Percentiles rank a stretch among this genome's conserved stretches.
These are phyloP conservation scores for Scleromitrula shiraiana DNA, from an alignment of 2,329 filamentous ascomycete species.

Conservation along the genomic window DNA sequence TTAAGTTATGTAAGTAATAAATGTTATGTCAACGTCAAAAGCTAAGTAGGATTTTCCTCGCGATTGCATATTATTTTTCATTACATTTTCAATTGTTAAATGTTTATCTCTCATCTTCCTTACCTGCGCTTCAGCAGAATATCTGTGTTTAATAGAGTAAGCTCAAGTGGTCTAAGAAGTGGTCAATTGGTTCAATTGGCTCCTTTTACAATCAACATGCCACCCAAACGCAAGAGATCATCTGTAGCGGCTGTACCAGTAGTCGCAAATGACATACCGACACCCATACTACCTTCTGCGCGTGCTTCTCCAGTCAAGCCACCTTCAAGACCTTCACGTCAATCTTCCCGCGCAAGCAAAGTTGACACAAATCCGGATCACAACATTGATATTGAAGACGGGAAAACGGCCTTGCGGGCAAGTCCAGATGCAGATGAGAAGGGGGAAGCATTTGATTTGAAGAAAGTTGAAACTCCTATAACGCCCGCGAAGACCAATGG, in stretches of 20 bases:
- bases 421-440: slow-evolving; percentile 27
- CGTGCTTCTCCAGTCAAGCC: slow-evolving; percentile 4
- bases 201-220: slow-evolving; percentile 14
- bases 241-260: slow-evolving; percentile 7
- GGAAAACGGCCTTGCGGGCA: slow-evolving; percentile 25
- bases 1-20: not conserved
- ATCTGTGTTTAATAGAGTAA: not conserved
- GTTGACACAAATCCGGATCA: slow-evolving; percentile 27
- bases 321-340: slow-evolving; percentile 15
- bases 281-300: slow-evolving; percentile 11
- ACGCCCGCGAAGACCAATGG: slow-evolving; percentile 10
- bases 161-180: not conserved
- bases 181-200: not conserved
- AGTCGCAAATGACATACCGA: not conserved
- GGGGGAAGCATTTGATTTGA: slow-evolving; percentile 22
- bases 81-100: not conserved
- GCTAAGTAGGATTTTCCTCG: no score
- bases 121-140: slow-evolving; percentile 2
- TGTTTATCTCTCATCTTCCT: not conserved
- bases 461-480: slow-evolving; percentile 10
- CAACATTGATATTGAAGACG: slow-evolving; percentile 27
- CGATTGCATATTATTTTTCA: not conserved
- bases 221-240: slow-evolving; percentile 27
- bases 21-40: no score
- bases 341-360: slow-evolving; percentile 18